phyloP scores from a whole-genome alignment of 2,329 filamentous ascomycete genomes.

The Neofusicoccum cordaticola region DNA sequence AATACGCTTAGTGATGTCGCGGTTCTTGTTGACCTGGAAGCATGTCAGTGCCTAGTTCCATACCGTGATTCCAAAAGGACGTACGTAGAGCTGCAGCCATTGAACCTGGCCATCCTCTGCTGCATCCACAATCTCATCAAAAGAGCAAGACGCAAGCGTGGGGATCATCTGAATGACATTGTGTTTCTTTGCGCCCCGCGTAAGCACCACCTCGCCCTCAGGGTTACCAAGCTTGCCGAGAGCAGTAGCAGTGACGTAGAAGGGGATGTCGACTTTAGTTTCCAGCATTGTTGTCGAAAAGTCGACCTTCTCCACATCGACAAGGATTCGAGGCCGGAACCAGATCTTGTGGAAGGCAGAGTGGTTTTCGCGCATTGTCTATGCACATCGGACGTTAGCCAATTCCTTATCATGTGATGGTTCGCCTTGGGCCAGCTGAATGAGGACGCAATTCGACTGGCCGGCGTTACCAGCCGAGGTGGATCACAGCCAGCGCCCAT shows the following conservation, averaged over 20 bases:
- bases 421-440: not conserved
- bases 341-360: constrained; percentile 93
- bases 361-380: constrained; percentile 96
- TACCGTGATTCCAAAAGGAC: not conserved
- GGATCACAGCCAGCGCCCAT: not conserved
- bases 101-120: constrained; percentile 76
- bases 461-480: not conserved
- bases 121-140: constrained; percentile 95
- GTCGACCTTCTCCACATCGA: constrained; percentile 86
- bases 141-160: constrained; percentile 91
- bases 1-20: constrained; percentile 83
- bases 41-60: not conserved
- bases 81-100: constrained; percentile 88
- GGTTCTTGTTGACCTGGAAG: constrained; percentile 76
- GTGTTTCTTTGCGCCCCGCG: constrained; percentile 78
- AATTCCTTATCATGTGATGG: not conserved
- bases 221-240: constrained; percentile 91
- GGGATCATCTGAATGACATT: constrained; percentile 98
- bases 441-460: not conserved
- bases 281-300: constrained; percentile 92
- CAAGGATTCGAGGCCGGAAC: constrained; percentile 87
- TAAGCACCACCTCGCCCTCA: constrained; percentile 91
- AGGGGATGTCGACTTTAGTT: constrained; percentile 76
- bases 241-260: constrained; percentile 95
- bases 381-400: not conserved